Percentiles rank a stretch among this genome's conserved stretches.
Evolutionary conservation across 208 protist species (phyloP).

Genomic region (Acanthamoeba royreba): DNA sequence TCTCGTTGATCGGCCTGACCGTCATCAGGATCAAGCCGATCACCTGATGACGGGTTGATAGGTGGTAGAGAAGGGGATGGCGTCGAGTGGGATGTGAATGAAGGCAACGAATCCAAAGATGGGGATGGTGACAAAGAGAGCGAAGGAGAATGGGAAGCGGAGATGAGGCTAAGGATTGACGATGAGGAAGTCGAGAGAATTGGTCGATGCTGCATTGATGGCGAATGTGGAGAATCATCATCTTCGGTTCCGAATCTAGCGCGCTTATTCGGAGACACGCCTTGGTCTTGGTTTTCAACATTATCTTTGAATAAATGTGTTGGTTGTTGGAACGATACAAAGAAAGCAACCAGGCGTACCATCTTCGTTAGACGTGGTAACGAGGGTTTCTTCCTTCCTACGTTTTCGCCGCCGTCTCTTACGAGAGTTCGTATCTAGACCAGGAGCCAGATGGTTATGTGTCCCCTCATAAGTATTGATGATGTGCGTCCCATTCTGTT

Average conservation of each 20-base stretch:
- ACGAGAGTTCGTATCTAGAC: background rate
- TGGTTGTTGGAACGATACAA: background rate
- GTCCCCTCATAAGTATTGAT: conserved; percentile 51
- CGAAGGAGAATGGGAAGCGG: background rate
- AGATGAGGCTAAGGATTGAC: background rate
- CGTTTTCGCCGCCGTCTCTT: background rate
- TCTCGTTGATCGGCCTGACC: background rate
- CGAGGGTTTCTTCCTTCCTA: background rate
- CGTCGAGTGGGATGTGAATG: background rate
- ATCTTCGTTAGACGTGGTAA: background rate
- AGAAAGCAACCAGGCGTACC: background rate
- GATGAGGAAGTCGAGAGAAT: background rate
- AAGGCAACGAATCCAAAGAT: background rate
- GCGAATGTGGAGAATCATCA: background rate
- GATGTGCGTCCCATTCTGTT: conserved; percentile 25
- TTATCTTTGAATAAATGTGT: no score
- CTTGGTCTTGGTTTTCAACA: background rate
- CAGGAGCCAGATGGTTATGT: conserved; percentile 24
- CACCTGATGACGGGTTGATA: no score
- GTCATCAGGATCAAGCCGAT: background rate
- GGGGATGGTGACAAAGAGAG: background rate
- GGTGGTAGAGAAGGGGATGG: background rate
- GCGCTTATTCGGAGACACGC: background rate
- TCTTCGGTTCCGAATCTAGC: background rate
- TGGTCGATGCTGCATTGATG: background rate